Conservation (phyloP, 2,329 filamentous ascomycete genomes). For the Penicillium sp. region DNA sequence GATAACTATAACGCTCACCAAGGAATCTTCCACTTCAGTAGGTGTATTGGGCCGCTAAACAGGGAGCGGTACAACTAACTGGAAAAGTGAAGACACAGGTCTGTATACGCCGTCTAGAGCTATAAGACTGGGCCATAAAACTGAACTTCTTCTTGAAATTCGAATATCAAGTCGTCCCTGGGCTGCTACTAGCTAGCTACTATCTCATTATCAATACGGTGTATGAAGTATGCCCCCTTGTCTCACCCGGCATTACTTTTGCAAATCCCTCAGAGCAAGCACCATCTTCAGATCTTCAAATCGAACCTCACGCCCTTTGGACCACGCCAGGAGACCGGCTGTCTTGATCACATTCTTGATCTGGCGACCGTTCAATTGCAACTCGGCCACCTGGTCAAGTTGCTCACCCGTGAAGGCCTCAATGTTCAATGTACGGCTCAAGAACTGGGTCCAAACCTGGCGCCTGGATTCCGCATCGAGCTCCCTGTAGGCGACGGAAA, state of each 20-base stretch:
- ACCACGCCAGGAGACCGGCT: constrained; percentile 39
- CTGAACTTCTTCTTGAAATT: neutral
- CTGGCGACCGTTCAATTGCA: constrained; percentile 35
- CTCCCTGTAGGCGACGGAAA: constrained; percentile 39
- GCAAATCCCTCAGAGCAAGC: constrained; percentile 3
- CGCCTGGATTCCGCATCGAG: constrained; percentile 36
- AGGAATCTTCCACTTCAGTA: too few species aligned
- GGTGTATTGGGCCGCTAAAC: too few species aligned
- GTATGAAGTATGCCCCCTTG: neutral
- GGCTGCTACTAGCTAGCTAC: neutral
- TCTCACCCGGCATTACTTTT: neutral
- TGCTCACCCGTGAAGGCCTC: constrained; percentile 19
- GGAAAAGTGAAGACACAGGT: too few species aligned
- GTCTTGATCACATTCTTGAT: constrained; percentile 49
- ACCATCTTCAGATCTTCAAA: constrained; percentile 23
- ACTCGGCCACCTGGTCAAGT: constrained; percentile 22
- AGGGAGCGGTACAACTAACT: too few species aligned
- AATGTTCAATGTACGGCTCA: constrained; percentile 22
- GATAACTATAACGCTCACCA: too few species aligned
- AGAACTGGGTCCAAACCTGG: constrained; percentile 48
- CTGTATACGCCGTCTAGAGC: too few species aligned
- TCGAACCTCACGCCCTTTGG: constrained; percentile 14
- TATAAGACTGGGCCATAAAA: neutral
- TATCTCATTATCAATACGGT: neutral
- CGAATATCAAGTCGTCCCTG: neutral